Evolutionary conservation across 1,284 basidiomycete genomes (phyloP), one percentile per base, ranked within the genome.

Genomic region (Athelia sp.): DNA sequence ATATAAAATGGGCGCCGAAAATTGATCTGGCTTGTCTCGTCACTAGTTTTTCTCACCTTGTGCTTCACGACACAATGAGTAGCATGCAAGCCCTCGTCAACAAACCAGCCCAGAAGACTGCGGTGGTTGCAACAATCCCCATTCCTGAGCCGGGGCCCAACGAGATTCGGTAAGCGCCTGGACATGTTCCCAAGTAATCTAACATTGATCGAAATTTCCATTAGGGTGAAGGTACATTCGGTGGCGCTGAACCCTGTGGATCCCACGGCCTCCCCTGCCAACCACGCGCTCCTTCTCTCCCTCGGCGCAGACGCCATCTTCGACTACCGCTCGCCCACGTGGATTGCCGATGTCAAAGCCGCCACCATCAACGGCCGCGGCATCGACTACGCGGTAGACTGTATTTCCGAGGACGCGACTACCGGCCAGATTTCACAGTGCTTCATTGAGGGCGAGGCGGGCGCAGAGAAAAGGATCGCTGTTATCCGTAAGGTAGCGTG

Each of bases 211-310:
- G n/a, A n/a, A n/a, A n/a, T n/a, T n/a, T n/a, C 15, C 8, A 40
- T n/a, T 32, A 65, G 65, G 4, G 52, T 66, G 24, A 61, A 61
- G 50, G 65, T 67, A 1, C 61, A 62, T 38, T 57, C 59, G 13
- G 51, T 68, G 13, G 66, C 62, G 10, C 46, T 68, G 34, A 67
- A 68, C 50, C 60, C 62, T 10, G 57, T 67, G 13, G 64, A 68
- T 38, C 51, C 60, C 4, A 68, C 67, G 1, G 62, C 65, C 2
- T 63, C 59, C 43, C 56, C 57, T 13, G 65, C 59, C 47, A 54
- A 68, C 48, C 59, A 61, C 35, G 56, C 46, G 13, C 59, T 55
- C 38, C 58, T 65, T 9, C 51, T 61, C 6, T 47, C 55, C 2
- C 47, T 58, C 17, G 65, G 66, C 11, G 62, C 62, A 4, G 60